phyloP scores from a whole-genome alignment of 176 grass and related monocot species.

The Triticum timopheevii region DNA sequence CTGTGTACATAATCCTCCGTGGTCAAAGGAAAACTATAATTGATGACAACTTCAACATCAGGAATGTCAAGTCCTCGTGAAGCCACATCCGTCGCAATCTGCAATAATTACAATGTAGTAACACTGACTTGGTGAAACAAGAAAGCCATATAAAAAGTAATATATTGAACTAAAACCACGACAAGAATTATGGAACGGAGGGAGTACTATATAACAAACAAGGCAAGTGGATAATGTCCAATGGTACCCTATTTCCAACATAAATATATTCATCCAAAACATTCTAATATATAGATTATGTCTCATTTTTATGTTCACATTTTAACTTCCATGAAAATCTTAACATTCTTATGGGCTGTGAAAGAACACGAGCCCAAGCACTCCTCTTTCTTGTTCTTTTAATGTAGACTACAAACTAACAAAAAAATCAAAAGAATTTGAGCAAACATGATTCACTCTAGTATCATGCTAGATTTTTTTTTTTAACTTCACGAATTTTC shows the following conservation, averaged over 20 bases:
- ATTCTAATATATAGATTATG: not conserved
- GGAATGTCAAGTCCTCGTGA: constrained; percentile 96
- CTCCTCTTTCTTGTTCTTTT: not conserved
- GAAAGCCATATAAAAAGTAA: not conserved
- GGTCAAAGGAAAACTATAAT: constrained; percentile 98
- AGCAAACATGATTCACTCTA: not conserved
- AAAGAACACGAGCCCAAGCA: not conserved
- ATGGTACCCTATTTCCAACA: not conserved
- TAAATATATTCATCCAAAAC: not conserved
- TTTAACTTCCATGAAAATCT: not conserved
- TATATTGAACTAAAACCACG: not conserved
- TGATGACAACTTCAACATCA: constrained; percentile 97
- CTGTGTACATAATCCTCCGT: constrained; percentile 98
- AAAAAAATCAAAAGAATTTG: not conserved
- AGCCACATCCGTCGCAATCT: constrained; percentile 99
- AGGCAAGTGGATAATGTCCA: not conserved
- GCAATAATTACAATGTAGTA: constrained; percentile 28
- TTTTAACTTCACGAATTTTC: not conserved
- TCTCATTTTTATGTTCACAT: not conserved
- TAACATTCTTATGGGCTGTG: not conserved
- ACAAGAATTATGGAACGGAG: no score
- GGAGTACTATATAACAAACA: constrained; percentile 9
- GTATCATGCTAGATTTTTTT: not conserved
- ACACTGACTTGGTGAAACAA: constrained; percentile 14
- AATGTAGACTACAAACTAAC: not conserved